Conservation (phyloP, 192 early-diverging fungal species). For the Linnemannia exigua region DNA sequence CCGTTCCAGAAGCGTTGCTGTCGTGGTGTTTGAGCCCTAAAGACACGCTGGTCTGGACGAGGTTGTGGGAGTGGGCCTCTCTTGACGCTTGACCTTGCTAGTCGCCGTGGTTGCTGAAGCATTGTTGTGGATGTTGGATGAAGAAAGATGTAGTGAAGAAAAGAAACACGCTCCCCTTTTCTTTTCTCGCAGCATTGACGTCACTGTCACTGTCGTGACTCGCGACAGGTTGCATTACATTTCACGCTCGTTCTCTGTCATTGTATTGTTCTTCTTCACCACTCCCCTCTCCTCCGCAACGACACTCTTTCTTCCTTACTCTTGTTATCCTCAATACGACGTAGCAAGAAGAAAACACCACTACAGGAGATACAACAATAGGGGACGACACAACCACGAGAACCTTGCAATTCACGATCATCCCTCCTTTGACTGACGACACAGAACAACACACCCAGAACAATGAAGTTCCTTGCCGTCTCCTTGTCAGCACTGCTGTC, state of each 20-base stretch:
- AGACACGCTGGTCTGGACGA: constrained; percentile 16
- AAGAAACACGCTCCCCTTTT: not conserved
- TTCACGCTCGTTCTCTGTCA: not conserved
- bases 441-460: not conserved
- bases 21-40: constrained; percentile 21
- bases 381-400: not conserved
- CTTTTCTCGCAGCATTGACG: too few species aligned
- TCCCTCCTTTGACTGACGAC: not conserved
- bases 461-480: constrained; percentile 39
- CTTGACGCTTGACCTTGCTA: constrained; percentile 32
- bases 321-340: not conserved
- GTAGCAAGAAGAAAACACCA: not conserved
- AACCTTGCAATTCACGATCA: not conserved
- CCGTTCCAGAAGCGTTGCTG: constrained; percentile 36
- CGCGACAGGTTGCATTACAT: constrained; percentile 1
- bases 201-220: too few species aligned
- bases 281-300: not conserved
- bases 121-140: not conserved
- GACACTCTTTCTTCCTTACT: not conserved
- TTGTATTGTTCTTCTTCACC: not conserved
- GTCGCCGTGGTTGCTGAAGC: constrained; percentile 46
- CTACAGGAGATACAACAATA: not conserved
- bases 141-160: not conserved
- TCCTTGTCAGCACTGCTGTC: constrained; percentile 41
- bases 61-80: constrained; percentile 28